Base-by-base conservation (phyloP, 2,329 filamentous ascomycete genomes). In the Didymella pinodella region DNA sequence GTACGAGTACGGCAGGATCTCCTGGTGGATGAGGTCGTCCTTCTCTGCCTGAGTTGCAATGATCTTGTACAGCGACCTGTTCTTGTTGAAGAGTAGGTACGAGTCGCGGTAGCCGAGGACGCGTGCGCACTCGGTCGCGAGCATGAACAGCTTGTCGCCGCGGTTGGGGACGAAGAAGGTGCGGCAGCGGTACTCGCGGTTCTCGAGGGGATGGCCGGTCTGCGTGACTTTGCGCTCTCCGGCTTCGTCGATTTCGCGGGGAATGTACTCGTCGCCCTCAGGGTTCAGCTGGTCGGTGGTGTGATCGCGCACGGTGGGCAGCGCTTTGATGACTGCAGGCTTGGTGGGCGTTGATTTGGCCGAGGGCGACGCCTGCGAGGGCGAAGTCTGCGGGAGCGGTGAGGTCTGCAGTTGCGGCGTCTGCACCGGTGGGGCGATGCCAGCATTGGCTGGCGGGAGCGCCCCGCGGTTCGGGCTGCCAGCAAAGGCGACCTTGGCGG, bases 21-120 rank as follows among this genome's bases (percentile, higher is more conserved):
- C 95, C 80, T 98, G 93, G 64, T 89, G 85, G 48, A 99, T 97
- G 16, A 99, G 83, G 72, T 98, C 93, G 76, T 99, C 95, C 83
- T 99, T 99, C 76, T 99, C 95, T 28, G 90, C 83, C 76, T 98
- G 94, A 62, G 90, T 96, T 57, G 94, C 94, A 70, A 99, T 99
- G 73, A 99, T 99, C 80, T 99, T 99, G 84, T 87, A 96, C 8
- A 99, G 83, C 2, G 95, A 98, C 65, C 94, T 86, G 77, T 99
- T 98, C 81, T 98, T 97, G 85, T 98, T 98, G 83, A 99, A 99
- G 16, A 99, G 82, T 34, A 99, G 84, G 76, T 99, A 99, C n/a
- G 93, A 97, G 77, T 99, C 95, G 61, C 95, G 87, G 76, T 99
- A 99, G 46, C 93, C 91, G 22, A 98, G 83, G 4, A 97, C 93